phyloP scores from a whole-genome alignment of 176 grass and related monocot genomes.

The Zoysia pacifica region DNA sequence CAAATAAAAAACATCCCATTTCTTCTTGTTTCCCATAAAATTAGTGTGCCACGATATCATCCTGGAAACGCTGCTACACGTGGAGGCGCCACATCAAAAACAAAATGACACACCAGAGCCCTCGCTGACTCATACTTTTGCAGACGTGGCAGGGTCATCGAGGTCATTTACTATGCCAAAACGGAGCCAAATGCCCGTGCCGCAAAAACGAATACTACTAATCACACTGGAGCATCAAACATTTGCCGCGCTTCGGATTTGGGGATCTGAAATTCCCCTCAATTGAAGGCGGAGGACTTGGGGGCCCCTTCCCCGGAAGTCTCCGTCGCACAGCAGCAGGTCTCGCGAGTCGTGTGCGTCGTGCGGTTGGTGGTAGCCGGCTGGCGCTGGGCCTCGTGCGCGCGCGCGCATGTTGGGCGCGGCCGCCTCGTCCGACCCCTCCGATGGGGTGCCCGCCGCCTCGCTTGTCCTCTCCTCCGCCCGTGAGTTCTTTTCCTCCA shows the following conservation, averaged over 20 bases:
- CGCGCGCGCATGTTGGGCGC: conserved; percentile 27
- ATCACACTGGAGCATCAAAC: not conserved
- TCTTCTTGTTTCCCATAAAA: too few species aligned
- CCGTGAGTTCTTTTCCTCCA: conserved; percentile 18
- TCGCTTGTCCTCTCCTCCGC: conserved; percentile 15
- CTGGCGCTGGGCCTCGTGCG: not conserved
- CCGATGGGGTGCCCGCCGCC: not conserved
- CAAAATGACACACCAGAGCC: not conserved
- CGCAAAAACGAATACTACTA: not conserved
- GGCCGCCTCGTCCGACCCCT: conserved; percentile 18
- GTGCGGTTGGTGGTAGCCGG: not conserved
- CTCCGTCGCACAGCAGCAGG: conserved; percentile 15
- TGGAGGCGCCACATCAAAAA: not conserved
- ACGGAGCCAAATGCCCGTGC: not conserved
- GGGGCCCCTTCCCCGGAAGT: not conserved
- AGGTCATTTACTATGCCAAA: conserved; percentile 10
- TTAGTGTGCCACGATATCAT: too few species aligned
- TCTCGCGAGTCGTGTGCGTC: conserved; percentile 5
- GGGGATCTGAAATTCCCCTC: not conserved
- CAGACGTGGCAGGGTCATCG: not conserved
- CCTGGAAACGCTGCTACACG: not conserved
- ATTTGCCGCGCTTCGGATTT: not conserved
- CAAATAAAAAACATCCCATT: too few species aligned
- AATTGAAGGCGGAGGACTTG: not conserved
- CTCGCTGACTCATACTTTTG: not conserved